These are phyloP conservation scores for Passalora sequoiae DNA, from an alignment of 2,329 filamentous ascomycete species.

Conservation along the genomic window DNA sequence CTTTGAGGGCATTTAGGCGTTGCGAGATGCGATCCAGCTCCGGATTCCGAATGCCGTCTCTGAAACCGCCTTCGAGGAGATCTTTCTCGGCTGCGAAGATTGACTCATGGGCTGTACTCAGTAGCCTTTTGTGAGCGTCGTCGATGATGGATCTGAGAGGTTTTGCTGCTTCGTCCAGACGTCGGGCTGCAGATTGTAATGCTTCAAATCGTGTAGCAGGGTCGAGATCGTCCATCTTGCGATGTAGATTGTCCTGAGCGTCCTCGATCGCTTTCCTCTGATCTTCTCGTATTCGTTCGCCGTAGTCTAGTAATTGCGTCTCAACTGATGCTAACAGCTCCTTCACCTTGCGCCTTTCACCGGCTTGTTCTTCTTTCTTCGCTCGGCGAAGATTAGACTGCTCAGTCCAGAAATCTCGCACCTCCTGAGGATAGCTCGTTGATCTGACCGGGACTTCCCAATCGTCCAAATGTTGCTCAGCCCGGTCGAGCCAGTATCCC, in stretches of 20 bases:
- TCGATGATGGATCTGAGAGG: conserved; percentile 25
- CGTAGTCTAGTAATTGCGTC: conserved; percentile 25
- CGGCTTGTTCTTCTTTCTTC: conserved; percentile 20
- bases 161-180: conserved; percentile 20
- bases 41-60: conserved; percentile 7
- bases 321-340: conserved; percentile 26
- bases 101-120: conserved; percentile 34
- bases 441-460: conserved; percentile 37
- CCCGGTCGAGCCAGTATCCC: conserved; percentile 36
- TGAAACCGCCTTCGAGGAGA: conserved; percentile 22
- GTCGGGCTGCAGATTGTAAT: conserved; percentile 19
- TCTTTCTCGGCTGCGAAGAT: conserved; percentile 35
- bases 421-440: conserved; percentile 35
- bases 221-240: conserved; percentile 22
- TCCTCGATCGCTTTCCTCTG: conserved; percentile 28
- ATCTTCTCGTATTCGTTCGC: conserved; percentile 25
- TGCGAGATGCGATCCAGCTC: conserved; percentile 26
- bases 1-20: conserved; percentile 26
- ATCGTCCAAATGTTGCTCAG: conserved; percentile 36
- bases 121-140: conserved; percentile 27
- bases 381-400: conserved; percentile 25
- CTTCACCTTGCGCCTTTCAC: conserved; percentile 21
- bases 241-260: conserved; percentile 26
- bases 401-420: conserved; percentile 35
- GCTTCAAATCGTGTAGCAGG: conserved; percentile 11